Evolutionary conservation across 768 basidiomycete genomes (phyloP), one percentile per base, ranked within the genome.

Genomic region (Punctularia strigosozonata): DNA sequence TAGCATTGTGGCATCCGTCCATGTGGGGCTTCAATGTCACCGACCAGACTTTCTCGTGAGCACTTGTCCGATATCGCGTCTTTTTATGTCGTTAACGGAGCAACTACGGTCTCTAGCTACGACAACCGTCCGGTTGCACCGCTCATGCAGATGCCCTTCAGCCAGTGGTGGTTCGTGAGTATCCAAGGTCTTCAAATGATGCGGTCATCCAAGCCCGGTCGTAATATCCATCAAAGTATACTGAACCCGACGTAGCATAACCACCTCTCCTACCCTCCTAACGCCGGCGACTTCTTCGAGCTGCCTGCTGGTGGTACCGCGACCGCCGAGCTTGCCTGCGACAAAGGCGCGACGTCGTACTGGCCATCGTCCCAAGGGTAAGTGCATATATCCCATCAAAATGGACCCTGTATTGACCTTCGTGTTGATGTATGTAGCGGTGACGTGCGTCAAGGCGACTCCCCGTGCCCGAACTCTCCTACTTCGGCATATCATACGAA

Each of bases 11-110:
- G 49, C 48, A 60, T 31, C 47, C 51, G 0, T 49, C 51, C 33
- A 65, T 64, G 58, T 66, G 43, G 38, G 64, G 64, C 3, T 66
- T 61, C 52, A 64, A 66, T 42, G 53, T 58, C 5, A 57, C 57
- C 10, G 46, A 42, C 20, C 24, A 58, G 25, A 56, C 55, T 2
- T 60, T 48, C 44, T 20, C 44, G n/a, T n/a, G n/a, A n/a, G n/a
- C n/a, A n/a, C n/a, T n/a, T n/a, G n/a, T n/a, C n/a, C n/a, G n/a
- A n/a, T n/a, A n/a, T n/a, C n/a, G n/a, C n/a, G n/a, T n/a, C n/a
- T n/a, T n/a, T n/a, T n/a, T n/a, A n/a, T n/a, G n/a, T n/a, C n/a
- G n/a, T n/a, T n/a, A n/a, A n/a, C n/a, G n/a, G n/a, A n/a, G n/a
- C n/a, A n/a, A n/a, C n/a, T n/a, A n/a, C n/a, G n/a, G n/a, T n/a